A percentile compares a stretch with the other conserved stretches of the same genome.
Conservation (phyloP, 2,329 filamentous ascomycete genomes). For the Trichoderma pleuroti region DNA sequence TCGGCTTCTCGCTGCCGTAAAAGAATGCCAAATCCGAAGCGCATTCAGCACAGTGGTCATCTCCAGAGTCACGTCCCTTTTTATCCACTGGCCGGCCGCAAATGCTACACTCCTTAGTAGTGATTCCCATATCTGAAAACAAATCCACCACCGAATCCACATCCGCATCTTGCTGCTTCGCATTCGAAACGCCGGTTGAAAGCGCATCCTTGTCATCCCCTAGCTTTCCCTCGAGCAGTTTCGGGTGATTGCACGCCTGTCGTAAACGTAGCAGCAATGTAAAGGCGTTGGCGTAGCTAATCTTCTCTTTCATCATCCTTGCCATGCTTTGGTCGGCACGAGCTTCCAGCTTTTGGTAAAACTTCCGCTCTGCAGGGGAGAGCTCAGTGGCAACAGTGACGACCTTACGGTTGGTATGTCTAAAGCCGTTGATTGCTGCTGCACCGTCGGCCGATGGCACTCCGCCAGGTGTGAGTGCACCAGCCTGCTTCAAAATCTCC, state of each 20-base stretch:
- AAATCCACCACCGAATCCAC: conserved; percentile 82
- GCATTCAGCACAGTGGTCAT: conserved; percentile 68
- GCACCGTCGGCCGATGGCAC: conserved; percentile 54
- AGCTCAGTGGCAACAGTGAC: conserved; percentile 76
- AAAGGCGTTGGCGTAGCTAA: conserved; percentile 91
- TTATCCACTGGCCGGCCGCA: conserved; percentile 67
- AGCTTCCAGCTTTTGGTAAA: conserved; percentile 79
- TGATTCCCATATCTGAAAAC: conserved; percentile 78
- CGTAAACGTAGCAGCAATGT: conserved; percentile 85
- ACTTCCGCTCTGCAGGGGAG: conserved; percentile 72
- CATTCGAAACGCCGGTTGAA: conserved; percentile 53
- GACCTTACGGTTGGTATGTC: conserved; percentile 87
- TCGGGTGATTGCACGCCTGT: conserved; percentile 92
- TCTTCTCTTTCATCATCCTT: conserved; percentile 77
- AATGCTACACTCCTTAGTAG: conserved; percentile 75
- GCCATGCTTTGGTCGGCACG: conserved; percentile 84
- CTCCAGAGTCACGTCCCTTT: conserved; percentile 40
- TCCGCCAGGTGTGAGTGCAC: conserved; percentile 73
- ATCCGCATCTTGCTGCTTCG: conserved; percentile 57
- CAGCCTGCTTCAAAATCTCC: conserved; percentile 87
- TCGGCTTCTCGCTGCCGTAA: conserved; percentile 42
- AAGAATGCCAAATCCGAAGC: conserved; percentile 68
- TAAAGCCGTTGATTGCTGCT: conserved; percentile 65
- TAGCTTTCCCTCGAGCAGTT: conserved; percentile 79
- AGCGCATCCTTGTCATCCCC: conserved; percentile 85